These are phyloP conservation scores for Daedaleopsis nitida DNA, from an alignment of 768 basidiomycete genomes.

Conservation along the genomic window DNA sequence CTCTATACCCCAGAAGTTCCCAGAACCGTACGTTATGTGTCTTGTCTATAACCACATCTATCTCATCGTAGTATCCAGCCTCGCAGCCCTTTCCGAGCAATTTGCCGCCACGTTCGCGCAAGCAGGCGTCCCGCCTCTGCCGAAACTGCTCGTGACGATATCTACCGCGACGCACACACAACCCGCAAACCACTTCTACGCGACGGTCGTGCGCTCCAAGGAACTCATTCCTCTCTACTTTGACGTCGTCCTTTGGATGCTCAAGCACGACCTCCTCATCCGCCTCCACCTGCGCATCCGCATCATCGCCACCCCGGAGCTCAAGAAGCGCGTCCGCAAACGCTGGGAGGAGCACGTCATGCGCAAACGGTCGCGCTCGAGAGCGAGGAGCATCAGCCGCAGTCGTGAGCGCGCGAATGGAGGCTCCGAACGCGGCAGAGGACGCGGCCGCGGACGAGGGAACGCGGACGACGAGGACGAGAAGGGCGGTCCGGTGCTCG, in stretches of 20 bases:
- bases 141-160: conserved; percentile 72
- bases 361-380: conserved; percentile 29
- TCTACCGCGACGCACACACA: conserved; percentile 68
- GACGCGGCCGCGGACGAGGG: not conserved
- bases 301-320: conserved; percentile 71
- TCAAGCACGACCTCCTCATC: conserved; percentile 82
- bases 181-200: conserved; percentile 75
- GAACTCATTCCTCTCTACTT: conserved; percentile 71
- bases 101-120: conserved; percentile 65
- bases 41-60: not conserved
- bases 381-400: conserved; percentile 22
- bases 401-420: conserved; percentile 3
- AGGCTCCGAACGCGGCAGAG: not conserved
- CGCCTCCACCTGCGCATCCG: conserved; percentile 86
- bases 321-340: conserved; percentile 71
- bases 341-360: conserved; percentile 36
- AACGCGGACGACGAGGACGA: conserved; percentile 13
- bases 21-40: conserved; percentile 51
- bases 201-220: conserved; percentile 70
- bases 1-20: conserved; percentile 66
- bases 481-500: conserved; percentile 21
- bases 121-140: conserved; percentile 66
- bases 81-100: conserved; percentile 54
- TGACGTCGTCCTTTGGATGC: conserved; percentile 88
- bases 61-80: conserved; percentile 33